phyloP scores from a whole-genome alignment of 257 asterid genomes.

The Ocimum tenuiflorum region DNA sequence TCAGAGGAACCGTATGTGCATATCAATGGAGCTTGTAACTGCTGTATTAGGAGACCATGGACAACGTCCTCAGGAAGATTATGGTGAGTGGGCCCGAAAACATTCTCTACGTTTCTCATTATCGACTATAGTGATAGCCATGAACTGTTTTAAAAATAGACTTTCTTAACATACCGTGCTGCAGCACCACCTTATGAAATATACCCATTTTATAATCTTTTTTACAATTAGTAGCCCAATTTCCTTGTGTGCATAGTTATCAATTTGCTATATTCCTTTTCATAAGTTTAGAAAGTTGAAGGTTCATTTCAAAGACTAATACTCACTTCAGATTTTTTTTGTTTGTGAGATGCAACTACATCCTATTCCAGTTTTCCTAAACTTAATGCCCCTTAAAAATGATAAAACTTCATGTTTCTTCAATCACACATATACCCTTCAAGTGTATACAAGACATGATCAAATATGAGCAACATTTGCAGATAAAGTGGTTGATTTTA shows the following conservation, averaged over 20 bases:
- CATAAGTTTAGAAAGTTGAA: constrained; percentile 5
- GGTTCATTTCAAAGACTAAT: not conserved
- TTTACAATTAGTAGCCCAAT: not conserved
- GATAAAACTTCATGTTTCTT: not conserved
- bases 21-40: constrained; percentile 97
- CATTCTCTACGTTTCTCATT: not conserved
- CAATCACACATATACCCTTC: not conserved
- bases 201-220: not conserved
- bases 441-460: not conserved
- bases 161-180: not conserved
- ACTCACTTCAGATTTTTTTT: not conserved
- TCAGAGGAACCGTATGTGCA: constrained; percentile 68
- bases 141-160: not conserved
- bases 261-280: not conserved
- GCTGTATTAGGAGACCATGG: constrained; percentile 99
- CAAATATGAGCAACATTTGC: not conserved
- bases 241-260: not conserved
- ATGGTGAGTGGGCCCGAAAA: constrained; percentile 51
- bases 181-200: not conserved
- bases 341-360: not conserved
- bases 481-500: not conserved
- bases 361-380: not conserved
- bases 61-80: constrained; percentile 90
- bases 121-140: not conserved
- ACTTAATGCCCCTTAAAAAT: not conserved